Evolutionary conservation across 2,329 filamentous ascomycete species (phyloP).

Genomic region (Fusarium sp.): DNA sequence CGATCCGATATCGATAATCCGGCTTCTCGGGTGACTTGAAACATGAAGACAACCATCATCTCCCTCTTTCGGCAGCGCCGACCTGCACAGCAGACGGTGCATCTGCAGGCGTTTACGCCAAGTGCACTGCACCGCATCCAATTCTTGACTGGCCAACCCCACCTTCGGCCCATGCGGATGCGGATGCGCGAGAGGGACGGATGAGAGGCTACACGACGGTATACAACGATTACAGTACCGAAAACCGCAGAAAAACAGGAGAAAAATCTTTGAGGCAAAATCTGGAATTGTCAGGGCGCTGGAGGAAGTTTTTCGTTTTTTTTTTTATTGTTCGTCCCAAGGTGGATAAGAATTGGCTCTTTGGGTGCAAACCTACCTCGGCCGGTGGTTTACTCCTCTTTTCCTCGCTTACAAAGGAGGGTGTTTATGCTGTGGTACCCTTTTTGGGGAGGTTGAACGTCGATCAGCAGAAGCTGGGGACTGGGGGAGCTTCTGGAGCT

Average conservation of each 20-base stretch:
- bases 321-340: constrained; percentile 13
- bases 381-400: constrained; percentile 12
- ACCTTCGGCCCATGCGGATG: constrained; percentile 11
- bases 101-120: constrained; percentile 22
- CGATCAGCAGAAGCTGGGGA: constrained; percentile 7
- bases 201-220: constrained; percentile 19
- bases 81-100: constrained; percentile 5
- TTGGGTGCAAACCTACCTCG: constrained; percentile 43
- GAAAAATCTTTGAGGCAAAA: constrained; percentile 23
- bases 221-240: constrained; percentile 30
- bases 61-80: constrained; percentile 16
- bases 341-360: constrained; percentile 40
- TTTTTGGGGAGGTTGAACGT: constrained; percentile 11
- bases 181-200: constrained; percentile 8
- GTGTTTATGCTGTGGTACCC: constrained; percentile 23
- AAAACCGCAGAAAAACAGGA: constrained; percentile 24
- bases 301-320: constrained; percentile 17
- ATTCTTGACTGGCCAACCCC: constrained; percentile 30
- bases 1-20: constrained; percentile 27
- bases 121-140: constrained; percentile 5
- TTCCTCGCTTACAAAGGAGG: constrained; percentile 8
- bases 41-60: constrained; percentile 11
- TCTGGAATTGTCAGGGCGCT: constrained; percentile 34
- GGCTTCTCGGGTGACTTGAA: constrained; percentile 26
- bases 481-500: constrained; percentile 9